Conservation (phyloP, 805 yeast species). For the Kuraishia ogatae region DNA sequence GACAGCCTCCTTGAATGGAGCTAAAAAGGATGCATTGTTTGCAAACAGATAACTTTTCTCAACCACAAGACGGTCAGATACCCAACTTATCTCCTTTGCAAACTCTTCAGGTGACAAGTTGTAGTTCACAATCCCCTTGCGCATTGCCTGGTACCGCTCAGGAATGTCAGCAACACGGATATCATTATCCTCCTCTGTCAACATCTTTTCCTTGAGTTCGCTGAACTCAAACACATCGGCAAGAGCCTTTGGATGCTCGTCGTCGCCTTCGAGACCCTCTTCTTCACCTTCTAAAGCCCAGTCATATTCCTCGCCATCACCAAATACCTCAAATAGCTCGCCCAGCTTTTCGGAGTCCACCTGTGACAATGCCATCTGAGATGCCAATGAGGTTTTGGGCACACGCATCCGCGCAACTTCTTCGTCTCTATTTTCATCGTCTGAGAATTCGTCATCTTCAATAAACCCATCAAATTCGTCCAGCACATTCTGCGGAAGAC, state of each 20-base stretch:
- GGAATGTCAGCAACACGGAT: constrained; percentile 86
- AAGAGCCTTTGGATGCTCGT: constrained; percentile 41
- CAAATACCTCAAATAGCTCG: constrained; percentile 91
- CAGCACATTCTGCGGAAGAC: constrained; percentile 22
- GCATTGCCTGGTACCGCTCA: constrained; percentile 78
- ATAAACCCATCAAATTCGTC: constrained; percentile 96
- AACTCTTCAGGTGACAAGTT: constrained; percentile 66
- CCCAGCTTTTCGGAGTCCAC: constrained; percentile 86
- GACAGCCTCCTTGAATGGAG: constrained; percentile 59
- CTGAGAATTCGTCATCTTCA: constrained; percentile 94
- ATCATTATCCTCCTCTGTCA: constrained; percentile 85
- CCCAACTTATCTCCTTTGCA: constrained; percentile 70
- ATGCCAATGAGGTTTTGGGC: constrained; percentile 13
- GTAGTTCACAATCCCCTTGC: constrained; percentile 58
- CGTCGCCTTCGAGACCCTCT: constrained; percentile 35
- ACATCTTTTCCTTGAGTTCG: constrained; percentile 82
- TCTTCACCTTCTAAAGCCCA: constrained; percentile 96
- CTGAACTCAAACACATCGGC: constrained; percentile 92
- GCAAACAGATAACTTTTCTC: constrained; percentile 45
- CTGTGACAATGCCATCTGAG: constrained; percentile 25
- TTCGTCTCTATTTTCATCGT: constrained; percentile 59
- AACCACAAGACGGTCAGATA: constrained; percentile 50
- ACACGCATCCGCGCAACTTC: constrained; percentile 26
- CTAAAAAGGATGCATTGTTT: constrained; percentile 23
- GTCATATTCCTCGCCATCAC: constrained; percentile 94